Evolutionary conservation across 176 grass and related monocot species (phyloP).

Genomic region (Eremochloa ophiuroides): DNA sequence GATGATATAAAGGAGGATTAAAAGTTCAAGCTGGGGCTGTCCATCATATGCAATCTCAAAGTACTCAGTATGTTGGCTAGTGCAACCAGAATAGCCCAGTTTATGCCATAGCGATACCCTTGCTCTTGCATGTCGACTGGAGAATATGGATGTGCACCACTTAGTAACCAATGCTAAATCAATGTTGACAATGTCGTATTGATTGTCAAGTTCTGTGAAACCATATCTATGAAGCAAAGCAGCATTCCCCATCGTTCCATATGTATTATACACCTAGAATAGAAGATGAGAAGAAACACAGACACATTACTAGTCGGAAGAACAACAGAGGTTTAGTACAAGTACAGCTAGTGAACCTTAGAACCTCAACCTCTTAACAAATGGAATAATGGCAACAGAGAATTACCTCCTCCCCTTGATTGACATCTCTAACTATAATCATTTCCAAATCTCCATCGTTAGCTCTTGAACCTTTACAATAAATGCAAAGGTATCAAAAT

Average conservation of each 20-base stretch:
- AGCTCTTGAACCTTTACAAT: slow-evolving; percentile 27
- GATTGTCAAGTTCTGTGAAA: slow-evolving; percentile 80
- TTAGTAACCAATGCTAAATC: slow-evolving; percentile 61
- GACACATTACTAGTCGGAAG: background rate
- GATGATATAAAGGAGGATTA: slow-evolving; percentile 69
- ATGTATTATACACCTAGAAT: slow-evolving; percentile 86
- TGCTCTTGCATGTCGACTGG: slow-evolving; percentile 48
- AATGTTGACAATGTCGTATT: slow-evolving; percentile 84
- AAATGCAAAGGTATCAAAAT: background rate
- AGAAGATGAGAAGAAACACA: background rate
- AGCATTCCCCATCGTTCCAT: slow-evolving; percentile 88
- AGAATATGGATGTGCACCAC: slow-evolving; percentile 67
- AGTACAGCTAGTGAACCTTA: background rate
- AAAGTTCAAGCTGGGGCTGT: slow-evolving; percentile 74
- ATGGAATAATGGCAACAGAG: slow-evolving; percentile 21
- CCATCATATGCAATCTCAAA: slow-evolving; percentile 88
- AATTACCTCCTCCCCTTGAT: slow-evolving; percentile 74
- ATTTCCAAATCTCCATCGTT: slow-evolving; percentile 70
- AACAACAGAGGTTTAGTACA: background rate
- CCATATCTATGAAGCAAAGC: slow-evolving; percentile 93
- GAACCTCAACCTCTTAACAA: slow-evolving; percentile 5
- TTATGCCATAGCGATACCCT: slow-evolving; percentile 60
- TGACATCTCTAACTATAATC: slow-evolving; percentile 66
- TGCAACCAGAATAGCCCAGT: slow-evolving; percentile 78
- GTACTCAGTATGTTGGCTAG: slow-evolving; percentile 62